Conservation (phyloP, 768 basidiomycete genomes). For the Leccinellum rugosiceps region DNA sequence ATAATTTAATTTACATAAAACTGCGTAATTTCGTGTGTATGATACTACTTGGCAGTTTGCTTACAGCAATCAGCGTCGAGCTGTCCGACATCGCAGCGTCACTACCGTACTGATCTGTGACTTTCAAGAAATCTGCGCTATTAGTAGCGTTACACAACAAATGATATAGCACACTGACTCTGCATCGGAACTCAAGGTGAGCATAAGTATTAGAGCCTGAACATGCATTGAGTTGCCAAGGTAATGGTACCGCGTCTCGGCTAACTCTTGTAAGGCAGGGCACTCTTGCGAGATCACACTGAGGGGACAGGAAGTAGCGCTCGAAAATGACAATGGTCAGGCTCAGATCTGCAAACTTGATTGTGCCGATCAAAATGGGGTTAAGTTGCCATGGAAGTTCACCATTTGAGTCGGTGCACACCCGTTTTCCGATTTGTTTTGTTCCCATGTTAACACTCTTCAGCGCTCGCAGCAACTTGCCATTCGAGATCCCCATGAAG, state of each 20-base stretch:
- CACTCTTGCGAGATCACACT: too few relatives aligned
- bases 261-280: not conserved
- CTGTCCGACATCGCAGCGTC: too few relatives aligned
- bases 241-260: not conserved
- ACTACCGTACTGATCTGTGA: not conserved
- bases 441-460: too few relatives aligned
- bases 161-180: not conserved
- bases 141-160: not conserved
- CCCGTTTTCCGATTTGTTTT: not conserved
- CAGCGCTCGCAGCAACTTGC: too few relatives aligned
- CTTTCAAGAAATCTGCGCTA: too few relatives aligned
- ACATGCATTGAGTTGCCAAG: too few relatives aligned
- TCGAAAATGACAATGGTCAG: too few relatives aligned
- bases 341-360: not conserved
- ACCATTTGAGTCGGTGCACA: not conserved
- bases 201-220: too few relatives aligned
- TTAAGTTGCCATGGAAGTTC: not conserved
- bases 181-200: not conserved
- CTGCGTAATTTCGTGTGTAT: not conserved
- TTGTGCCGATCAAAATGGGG: not conserved
- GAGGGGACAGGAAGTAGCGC: too few relatives aligned
- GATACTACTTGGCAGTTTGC: not conserved
- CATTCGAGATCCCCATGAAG: not conserved
- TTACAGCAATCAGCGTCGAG: too few relatives aligned
- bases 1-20: not conserved